Base-by-base conservation (phyloP, 179 eudicot genomes). In the Actinidia arguta region DNA sequence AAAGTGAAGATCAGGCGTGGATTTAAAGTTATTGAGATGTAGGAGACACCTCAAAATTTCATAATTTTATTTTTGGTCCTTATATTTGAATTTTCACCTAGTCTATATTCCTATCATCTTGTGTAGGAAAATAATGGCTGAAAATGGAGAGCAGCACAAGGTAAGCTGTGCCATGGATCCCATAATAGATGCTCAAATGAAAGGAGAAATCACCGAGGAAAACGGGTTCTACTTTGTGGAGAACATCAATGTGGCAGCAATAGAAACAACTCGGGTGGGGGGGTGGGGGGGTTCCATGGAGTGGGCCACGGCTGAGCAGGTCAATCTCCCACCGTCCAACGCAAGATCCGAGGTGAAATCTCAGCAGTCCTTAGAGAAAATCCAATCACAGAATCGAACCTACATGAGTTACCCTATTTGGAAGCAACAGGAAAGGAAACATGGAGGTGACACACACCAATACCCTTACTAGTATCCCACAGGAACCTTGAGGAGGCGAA, bases 251-350 rank as follows among this genome's bases (percentile, higher is more conserved):
- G 95, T 92, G 39, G 89, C 92, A 42, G 97, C 95, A 50, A 90
- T 92, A n/a, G 97, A 93, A 80, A 92, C 97, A 42, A 91, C 95
- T 3, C 78, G 91, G 24, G 90, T 93, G 94, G n/a, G n/a, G n/a
- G n/a, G n/a, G n/a, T n/a, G n/a, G n/a, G n/a, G n/a, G n/a, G n/a
- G n/a, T n/a, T 91, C 95, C 55, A 92, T 92, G 81, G 97, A 93
- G 69, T 93, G 97, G 97, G 95, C 88, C 18, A 90, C 92, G 13
- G 95, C 97, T 0, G 97, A 93, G 91, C 85, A 92, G n/a, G 94
- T 92, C 25, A 93, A 93, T 85, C 93, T 48, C 95, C 95, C 0
- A 72, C 85, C 17, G 84, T 92, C 79, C 95, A 92, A 74, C 80
- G 74, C 17, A 93, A 91, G 77, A 83, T 92, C 16, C 82, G 95